These are phyloP conservation scores for Citrullus mucosospermus DNA, from an alignment of 306 rosid genomes.

Conservation along the genomic window DNA sequence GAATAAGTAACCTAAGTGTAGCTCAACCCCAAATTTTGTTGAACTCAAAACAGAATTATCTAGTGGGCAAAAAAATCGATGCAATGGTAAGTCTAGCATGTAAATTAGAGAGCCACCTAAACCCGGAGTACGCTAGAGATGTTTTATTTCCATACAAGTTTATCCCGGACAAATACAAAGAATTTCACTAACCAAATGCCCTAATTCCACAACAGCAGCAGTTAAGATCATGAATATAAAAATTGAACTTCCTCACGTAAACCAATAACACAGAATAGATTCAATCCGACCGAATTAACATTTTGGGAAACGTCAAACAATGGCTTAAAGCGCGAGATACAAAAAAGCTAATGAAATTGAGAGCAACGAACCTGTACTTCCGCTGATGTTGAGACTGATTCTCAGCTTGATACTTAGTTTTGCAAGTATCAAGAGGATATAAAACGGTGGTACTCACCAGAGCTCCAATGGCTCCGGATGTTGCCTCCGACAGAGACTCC, in stretches of 20 bases:
- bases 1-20: not conserved
- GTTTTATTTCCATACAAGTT: not conserved
- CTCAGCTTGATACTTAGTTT: slow-evolving; percentile 96
- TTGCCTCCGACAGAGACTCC: slow-evolving; percentile 80
- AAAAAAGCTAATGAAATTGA: not conserved
- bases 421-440: slow-evolving; percentile 95
- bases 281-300: not conserved
- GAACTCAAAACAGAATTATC: not conserved
- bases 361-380: slow-evolving; percentile 51
- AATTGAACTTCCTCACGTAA: not conserved
- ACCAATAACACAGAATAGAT: not conserved
- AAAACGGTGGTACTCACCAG: slow-evolving; percentile 76
- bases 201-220: not conserved
- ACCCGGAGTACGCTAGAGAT: not conserved
- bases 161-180: not conserved
- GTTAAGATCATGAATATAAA: not conserved
- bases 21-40: not conserved
- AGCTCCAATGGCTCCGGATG: slow-evolving; percentile 93
- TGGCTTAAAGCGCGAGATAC: not conserved
- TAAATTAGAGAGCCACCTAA: not conserved
- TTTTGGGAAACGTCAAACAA: not conserved
- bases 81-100: not conserved
- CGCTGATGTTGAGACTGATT: slow-evolving; percentile 52
- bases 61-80: not conserved
- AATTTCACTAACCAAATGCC: not conserved